Evolutionary conservation across 2,329 filamentous ascomycete species (phyloP), one percentile per base, ranked within the genome.

Genomic region (Penicillium paneum): DNA sequence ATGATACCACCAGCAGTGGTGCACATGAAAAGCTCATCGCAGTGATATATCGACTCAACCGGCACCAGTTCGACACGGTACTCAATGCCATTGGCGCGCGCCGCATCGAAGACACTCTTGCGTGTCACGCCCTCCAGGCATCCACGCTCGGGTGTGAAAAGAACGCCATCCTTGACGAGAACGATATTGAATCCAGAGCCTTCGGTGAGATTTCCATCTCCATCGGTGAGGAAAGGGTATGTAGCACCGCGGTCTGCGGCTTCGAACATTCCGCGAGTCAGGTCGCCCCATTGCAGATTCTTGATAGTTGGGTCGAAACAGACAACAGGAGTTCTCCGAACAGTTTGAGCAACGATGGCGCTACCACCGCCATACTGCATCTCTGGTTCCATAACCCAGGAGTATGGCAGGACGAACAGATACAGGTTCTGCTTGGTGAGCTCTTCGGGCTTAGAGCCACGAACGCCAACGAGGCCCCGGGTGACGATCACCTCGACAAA

Each of bases 1-100:
- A 81, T 81, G 17, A 81, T 73, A 0, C 79, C 79, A 1, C 79
- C 79, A 0, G 79, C 79, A 13, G 79, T 81, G 0, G 79, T 81
- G 55, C 73, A 80, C 78, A 81, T 80, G 29, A 82, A 75, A 5
- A 81, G 71, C 66, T 82, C 79, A 52, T 82, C 79, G 0, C 69
- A 66, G 7, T 72, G 47, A 43, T 79, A 81, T 0, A 67, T 71
- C 34, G 69, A 10, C 13, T 76, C 69, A 0, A 78, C 66, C 0
- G 78, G 77, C 4, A 81, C 75, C 26, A 70, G 54, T 60, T 79
- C 74, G 28, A 75, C 49, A 3, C 67, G 71, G 5, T 77, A 65
- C 26, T 74, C 69, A 35, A 75, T 57, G 0, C 69, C 69, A 3
- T 69, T 63, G 0, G 54, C 52, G 1, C 57, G 58, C 1, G 77